Evolutionary conservation across 2,329 filamentous ascomycete species (phyloP).

Genomic region (Pestalotiopsis sp.): DNA sequence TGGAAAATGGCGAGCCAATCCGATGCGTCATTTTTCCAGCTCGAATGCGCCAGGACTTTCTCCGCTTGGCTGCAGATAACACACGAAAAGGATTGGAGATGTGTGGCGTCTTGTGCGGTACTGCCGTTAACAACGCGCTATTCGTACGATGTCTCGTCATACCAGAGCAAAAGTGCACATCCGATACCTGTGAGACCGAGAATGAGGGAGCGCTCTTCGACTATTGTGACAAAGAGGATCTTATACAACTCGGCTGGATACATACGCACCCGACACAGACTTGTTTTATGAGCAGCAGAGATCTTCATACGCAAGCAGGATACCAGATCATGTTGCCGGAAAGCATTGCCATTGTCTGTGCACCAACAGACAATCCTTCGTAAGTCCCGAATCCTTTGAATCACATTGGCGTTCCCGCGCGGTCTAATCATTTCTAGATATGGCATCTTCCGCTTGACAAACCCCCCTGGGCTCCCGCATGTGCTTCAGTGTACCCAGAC

Average conservation of each 20-base stretch:
- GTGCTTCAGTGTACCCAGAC: slow-evolving; percentile 77
- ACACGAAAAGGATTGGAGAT: slow-evolving; percentile 86
- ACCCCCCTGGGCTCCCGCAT: slow-evolving; percentile 87
- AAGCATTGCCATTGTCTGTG: slow-evolving; percentile 95
- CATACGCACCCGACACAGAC: slow-evolving; percentile 96
- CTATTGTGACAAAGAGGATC: slow-evolving; percentile 81
- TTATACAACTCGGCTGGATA: slow-evolving; percentile 94
- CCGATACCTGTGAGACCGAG: slow-evolving; percentile 92
- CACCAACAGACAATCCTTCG: slow-evolving; percentile 77
- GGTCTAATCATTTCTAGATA: slow-evolving; percentile 54
- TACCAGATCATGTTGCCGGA: slow-evolving; percentile 98
- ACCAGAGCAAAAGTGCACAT: slow-evolving; percentile 85
- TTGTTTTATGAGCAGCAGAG: slow-evolving; percentile 95
- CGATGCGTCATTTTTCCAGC: slow-evolving; percentile 86
- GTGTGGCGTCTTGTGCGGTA: slow-evolving; percentile 91
- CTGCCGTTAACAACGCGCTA: slow-evolving; percentile 86
- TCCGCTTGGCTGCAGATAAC: slow-evolving; percentile 74
- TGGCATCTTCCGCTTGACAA: slow-evolving; percentile 90
- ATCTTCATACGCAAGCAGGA: slow-evolving; percentile 89
- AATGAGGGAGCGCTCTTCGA: slow-evolving; percentile 86
- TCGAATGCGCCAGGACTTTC: slow-evolving; percentile 72
- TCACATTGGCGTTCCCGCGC: background rate
- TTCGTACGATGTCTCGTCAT: slow-evolving; percentile 90
- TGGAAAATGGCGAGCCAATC: slow-evolving; percentile 86
- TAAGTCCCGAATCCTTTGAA: slow-evolving; percentile 46